Base-by-base conservation (phyloP, 2,329 filamentous ascomycete genomes). In the Phialocephala subalpina region DNA sequence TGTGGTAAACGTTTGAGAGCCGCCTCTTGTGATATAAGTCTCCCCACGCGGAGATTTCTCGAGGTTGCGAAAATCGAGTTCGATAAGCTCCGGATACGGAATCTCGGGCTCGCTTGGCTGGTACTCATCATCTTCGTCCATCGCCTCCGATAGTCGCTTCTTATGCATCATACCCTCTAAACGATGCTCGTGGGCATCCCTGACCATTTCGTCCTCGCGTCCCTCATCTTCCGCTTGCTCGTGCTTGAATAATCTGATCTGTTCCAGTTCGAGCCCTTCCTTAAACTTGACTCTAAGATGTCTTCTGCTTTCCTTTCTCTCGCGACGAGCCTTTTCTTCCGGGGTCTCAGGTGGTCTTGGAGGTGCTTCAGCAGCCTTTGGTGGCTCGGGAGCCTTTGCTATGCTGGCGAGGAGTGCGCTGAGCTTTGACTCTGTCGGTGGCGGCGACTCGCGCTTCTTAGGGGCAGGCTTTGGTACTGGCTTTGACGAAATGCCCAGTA, bases 211-310 rank as follows among this genome's bases (percentile, higher is more conserved):
- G 63, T 84, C 82, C 62, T 87, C 86, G 63, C 91, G 85, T 61
- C 88, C 90, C 64, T 89, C 83, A 71, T 93, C 90, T 74, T 94
- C 91, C 1, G 86, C 84, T 1, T 87, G 88, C 67, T 93, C 90
- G 72, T 92, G 91, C 62, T 88, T 87, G 78, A 94, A 94, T 58
- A 89, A 81, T 69, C 87, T 86, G 62, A 93, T 81, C 70, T 92
- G 82, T 1, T 89, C 89, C 35, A 95, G 82, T 35, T 88, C 85
- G 20, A 85, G 80, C 58, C 90, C 91, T 0, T 87, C 84, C 74
- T 90, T 92, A 84, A 91, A 95, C 7, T 80, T 85, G 6, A 95
- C 92, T 14, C 89, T 85, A 25, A 94, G 80, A 69, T 90, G 87
- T 40, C 90, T 85, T 58, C 92, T 86, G 65, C 87, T 84, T 75